Evolutionary conservation across 2,329 filamentous ascomycete species (phyloP), one percentile per base, ranked within the genome.

Genomic region (Penicillium sp.): DNA sequence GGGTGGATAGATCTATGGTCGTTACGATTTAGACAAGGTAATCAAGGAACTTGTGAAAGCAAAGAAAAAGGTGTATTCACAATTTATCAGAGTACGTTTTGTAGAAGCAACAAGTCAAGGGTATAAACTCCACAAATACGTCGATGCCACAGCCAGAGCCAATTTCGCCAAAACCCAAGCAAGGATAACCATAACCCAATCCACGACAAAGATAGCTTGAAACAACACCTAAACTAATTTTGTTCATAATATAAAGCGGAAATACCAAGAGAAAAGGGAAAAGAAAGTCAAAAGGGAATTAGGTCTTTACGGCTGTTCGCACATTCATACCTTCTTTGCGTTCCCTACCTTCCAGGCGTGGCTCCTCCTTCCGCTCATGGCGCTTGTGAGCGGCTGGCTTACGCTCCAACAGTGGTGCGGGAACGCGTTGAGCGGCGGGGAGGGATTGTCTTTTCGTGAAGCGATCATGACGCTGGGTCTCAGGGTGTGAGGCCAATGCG

Each of bases 301-400:
- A 59, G 53, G 52, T 54, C 38, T 54, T 63, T 9, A 54, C 49
- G 44, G 62, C 56, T 15, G 68, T 49, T 47, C 61, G 65, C 4
- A 70, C 58, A 66, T 75, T 76, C 60, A 41, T 11, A 41, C 35
- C 15, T 41, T 78, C 76, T 60, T 76, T 77, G 29, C 72, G 76
- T n/a, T 70, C 67, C 41, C 68, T 66, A 62, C 64, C 68, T 35
- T 54, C 56, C 64, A 68, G 73, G 21, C 67, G 68, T 31, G 56
- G 66, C 30, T 71, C 66, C 49, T 68, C 66, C 61, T 71, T 74
- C 47, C 70, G 71, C 50, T 71, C 73, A 13, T 79, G 67, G 44
- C 76, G 70, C n/a, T 72, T 74, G 59, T 74, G 70, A 4, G 77
- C 76, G 9, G 73, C 73, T 3, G 75, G 67, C 56, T 70, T 56